Base-by-base conservation (phyloP, 2,329 filamentous ascomycete species). In the Penicillium sp. region DNA sequence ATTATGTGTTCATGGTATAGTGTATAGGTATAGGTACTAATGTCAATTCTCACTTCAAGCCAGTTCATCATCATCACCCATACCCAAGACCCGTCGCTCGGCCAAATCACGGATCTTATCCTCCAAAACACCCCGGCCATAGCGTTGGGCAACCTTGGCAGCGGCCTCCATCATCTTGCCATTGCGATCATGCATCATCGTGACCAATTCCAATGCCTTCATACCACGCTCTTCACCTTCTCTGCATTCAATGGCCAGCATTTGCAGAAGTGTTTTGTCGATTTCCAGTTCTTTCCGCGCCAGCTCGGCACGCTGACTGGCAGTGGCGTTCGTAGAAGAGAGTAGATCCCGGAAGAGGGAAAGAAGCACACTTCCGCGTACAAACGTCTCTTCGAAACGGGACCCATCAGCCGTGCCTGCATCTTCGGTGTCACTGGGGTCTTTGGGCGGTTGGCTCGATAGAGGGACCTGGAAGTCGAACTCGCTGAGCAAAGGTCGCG, bases 121-220 rank as follows among this genome's bases (percentile, higher is more conserved):
- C 37, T 85, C 85, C 58, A 98, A 70, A 26, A 96, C 80, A 36
- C 80, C 78, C 51, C 87, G 77, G 8, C 87, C 87, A 72, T 94
- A 98, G 58, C 91, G 77, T 64, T 86, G 82, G 7, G 93, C 93
- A 43, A 98, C 82, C 77, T 94, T 95, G 48, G 83, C 82, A 1
- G 93, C 93, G 4, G 91, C 87, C 66, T 96, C 90, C 49, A 95
- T 70, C 88, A 96, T 96, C 66, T 86, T 85, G 13, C 91, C 91
- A 51, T 82, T 86, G 39, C 82, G 77, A 71, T 97, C 90, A 39
- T 80, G 80, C 84, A 98, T 87, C 61, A 98, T 75, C 52, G 80
- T 77, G 28, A 95, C 93, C 61, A 97, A 80, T 71, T 98, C 94
- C 33, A 98, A 74, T 0, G 91, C 91, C 57, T 91, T 89, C 89